Conservation (phyloP, 1,284 basidiomycete genomes). For the Vanrija sp. region DNA sequence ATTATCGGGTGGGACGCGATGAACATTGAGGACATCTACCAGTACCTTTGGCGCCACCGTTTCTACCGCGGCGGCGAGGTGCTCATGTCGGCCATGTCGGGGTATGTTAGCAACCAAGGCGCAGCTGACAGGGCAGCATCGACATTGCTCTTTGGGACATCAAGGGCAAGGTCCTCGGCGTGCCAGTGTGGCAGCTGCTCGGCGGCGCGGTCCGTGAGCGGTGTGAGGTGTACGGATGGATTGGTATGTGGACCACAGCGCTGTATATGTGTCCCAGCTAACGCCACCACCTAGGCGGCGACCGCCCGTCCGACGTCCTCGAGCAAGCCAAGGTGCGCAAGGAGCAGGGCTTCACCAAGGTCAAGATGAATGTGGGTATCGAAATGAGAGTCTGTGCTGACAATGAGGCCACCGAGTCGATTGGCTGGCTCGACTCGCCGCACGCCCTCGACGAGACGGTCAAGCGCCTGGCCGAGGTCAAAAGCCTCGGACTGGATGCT, state of each 20-base stretch:
- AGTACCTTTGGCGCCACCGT: slow-evolving; percentile 59
- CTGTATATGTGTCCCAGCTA: slow-evolving; percentile 4
- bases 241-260: slow-evolving; percentile 1
- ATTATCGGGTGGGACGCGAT: slow-evolving; percentile 60
- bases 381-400: slow-evolving; percentile 22
- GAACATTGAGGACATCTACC: slow-evolving; percentile 61
- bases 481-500: slow-evolving; percentile 63
- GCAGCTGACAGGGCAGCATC: slow-evolving; percentile 44
- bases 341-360: slow-evolving; percentile 67
- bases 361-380: slow-evolving; percentile 64
- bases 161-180: slow-evolving; percentile 71
- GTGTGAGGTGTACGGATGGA: slow-evolving; percentile 49
- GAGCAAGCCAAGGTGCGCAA: slow-evolving; percentile 62
- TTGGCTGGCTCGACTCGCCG: slow-evolving; percentile 54
- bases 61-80: slow-evolving; percentile 71
- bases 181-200: slow-evolving; percentile 69
- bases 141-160: slow-evolving; percentile 67
- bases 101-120: slow-evolving; percentile 6
- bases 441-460: slow-evolving; percentile 59
- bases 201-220: slow-evolving; percentile 61
- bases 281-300: slow-evolving; percentile 50
- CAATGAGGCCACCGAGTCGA: slow-evolving; percentile 31
- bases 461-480: slow-evolving; percentile 61
- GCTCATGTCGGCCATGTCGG: slow-evolving; percentile 57
- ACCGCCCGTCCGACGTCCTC: slow-evolving; percentile 62